These are phyloP conservation scores for Mortierella sp. DNA, from an alignment of 371 early-diverging fungal species.

Conservation along the genomic window DNA sequence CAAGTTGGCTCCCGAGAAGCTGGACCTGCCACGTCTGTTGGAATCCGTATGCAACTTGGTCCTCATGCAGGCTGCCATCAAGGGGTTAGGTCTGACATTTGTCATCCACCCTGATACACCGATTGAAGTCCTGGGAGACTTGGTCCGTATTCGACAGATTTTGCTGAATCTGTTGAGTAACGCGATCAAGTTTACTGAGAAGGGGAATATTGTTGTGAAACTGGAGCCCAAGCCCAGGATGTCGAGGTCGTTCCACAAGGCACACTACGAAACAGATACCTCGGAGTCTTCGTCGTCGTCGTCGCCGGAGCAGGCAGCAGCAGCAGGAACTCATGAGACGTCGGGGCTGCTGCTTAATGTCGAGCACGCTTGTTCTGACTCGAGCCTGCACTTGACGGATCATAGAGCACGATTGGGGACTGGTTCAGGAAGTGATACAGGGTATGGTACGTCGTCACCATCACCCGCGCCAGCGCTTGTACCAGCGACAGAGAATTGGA, in stretches of 20 bases:
- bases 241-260: slow-evolving; percentile 2
- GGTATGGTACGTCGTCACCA: slow-evolving; percentile 8
- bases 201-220: slow-evolving; percentile 67
- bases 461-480: not conserved
- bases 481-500: not conserved
- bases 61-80: slow-evolving; percentile 65
- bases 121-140: slow-evolving; percentile 62
- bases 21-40: slow-evolving; percentile 37
- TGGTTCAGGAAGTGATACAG: slow-evolving; percentile 6
- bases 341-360: slow-evolving; percentile 12
- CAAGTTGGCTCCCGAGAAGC: slow-evolving; percentile 37
- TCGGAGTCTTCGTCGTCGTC: not conserved
- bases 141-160: slow-evolving; percentile 62
- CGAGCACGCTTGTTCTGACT: slow-evolving; percentile 1
- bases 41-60: slow-evolving; percentile 59
- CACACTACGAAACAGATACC: slow-evolving; percentile 4
- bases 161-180: slow-evolving; percentile 67
- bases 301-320: not conserved
- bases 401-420: not conserved
- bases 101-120: slow-evolving; percentile 70
- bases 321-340: not conserved
- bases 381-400: not conserved
- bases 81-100: slow-evolving; percentile 60
- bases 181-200: slow-evolving; percentile 73
- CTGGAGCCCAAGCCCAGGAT: slow-evolving; percentile 25